Base-by-base conservation (phyloP, 2,329 filamentous ascomycete genomes). In the Coccinonectria pachysandricola region DNA sequence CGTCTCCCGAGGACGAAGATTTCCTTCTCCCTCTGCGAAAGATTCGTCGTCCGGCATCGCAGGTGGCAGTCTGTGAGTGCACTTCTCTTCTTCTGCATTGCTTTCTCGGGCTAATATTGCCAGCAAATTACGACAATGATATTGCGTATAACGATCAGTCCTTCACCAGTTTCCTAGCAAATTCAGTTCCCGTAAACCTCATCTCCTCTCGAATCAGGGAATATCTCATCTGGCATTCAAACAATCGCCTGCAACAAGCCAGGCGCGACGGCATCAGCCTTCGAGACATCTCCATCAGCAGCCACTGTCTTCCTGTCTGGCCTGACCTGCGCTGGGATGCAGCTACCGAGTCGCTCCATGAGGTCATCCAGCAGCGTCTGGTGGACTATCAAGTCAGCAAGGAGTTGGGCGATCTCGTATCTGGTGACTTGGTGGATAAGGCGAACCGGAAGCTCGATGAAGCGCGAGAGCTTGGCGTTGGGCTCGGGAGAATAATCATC, bases 281-380 rank as follows among this genome's bases (percentile, higher is more conserved):
- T 1, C 15, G 20, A 1, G 35, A 45, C 0, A 28, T 56, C 5
- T 26, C 17, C 14, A 40, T 54, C 3, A 49, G 40, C 3, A 26
- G 39, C 0, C 44, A 55, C 14, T 53, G 53, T 5, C 35, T 54
- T 3, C 48, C 48, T 1, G 31, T 37, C 3, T 56, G 52, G 53
- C 13, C 31, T 2, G 30, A 25, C 6, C 26, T 30, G 9, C 25
- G 23, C 1, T 54, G 46, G 48, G 45, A 52, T 17, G 35, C 48
- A 0, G 22, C 30, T 1, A 12, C 12, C 3, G 37, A 43, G 12
- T 36, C 43, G 4, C 29, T 54, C 4, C 48, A 53, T 16, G 12
- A 24, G 1, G 17, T 22, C 5, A 34, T 56, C 3, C 53, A 55
- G 27, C 19, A 26, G 7, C 39, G 34, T 2, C 34, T 53, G 2